Evolutionary conservation across 2,329 filamentous ascomycete species (phyloP), one percentile per base, ranked within the genome.

Genomic region (Talaromyces sp.): DNA sequence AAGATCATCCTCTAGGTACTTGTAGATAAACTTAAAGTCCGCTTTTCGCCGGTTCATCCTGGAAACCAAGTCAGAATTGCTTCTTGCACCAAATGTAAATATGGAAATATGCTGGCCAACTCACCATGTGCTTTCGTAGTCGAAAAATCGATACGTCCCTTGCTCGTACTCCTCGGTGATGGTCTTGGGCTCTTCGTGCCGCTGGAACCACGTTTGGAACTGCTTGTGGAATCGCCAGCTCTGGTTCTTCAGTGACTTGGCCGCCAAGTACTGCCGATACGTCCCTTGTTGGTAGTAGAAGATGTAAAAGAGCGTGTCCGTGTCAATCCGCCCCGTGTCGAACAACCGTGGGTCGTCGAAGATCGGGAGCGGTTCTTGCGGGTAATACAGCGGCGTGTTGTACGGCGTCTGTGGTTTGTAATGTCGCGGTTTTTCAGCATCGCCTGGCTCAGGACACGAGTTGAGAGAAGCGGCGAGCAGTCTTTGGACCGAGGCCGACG

Each of bases 221-320:
- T 98, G 95, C 81, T 99, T 99, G 79, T 99, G 95, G 75, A 99
- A 99, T 60, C 95, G 86, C 95, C 95, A 99, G 76, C 93, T 97
- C 77, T 99, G 95, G 66, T 93, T 90, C 79, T 99, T 99, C 57
- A 99, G 80, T n/a, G 95, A 91, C 77, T 96, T 96, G 14, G 95
- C 95, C 1, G 95, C 92, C 62, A 98, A 83, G 72, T 93, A 97
- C 74, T 99, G 95, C 74, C 98, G 93, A 68, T 96, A 93, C 0
- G 92, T 93, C 27, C 92, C 92, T 76, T 99, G 95, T 68, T 93
- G 91, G 81, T 99, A 99, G 81, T 99, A 99, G 78, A 99, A 99
- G 52, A 96, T 90, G 78, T 99, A 99, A 78, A 99, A 99, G 10
- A 99, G 82, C 31, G 93, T 96, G 72, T 99, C 95, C 0, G 93